These are phyloP conservation scores for Pseudoneurospora amorphoporcata DNA, from an alignment of 495 filamentous ascomycete genomes.

Conservation along the genomic window DNA sequence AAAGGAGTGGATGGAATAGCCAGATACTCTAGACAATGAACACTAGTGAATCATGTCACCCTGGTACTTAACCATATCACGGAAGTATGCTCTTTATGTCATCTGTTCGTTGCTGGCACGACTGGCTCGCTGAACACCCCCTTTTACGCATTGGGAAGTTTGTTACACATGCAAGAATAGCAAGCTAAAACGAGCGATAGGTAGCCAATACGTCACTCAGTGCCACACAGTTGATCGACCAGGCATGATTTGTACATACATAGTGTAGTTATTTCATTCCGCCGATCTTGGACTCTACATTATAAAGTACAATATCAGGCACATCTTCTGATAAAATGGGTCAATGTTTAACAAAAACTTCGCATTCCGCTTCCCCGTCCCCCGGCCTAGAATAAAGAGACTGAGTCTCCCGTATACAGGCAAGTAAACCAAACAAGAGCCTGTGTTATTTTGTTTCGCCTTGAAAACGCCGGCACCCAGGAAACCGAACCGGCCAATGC, in stretches of 20 bases:
- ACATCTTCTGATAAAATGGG: not conserved
- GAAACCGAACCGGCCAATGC: not conserved
- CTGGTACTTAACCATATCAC: not conserved
- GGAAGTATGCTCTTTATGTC: not conserved
- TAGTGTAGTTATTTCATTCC: not conserved
- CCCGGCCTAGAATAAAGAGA: too few relatives aligned
- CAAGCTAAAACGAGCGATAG: not conserved
- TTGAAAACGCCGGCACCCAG: not conserved
- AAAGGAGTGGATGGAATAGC: not conserved
- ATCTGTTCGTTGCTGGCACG: not conserved
- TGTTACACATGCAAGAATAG: not conserved
- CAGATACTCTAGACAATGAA: not conserved
- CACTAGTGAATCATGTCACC: not conserved
- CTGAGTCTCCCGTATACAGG: not conserved
- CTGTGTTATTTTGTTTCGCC: not conserved
- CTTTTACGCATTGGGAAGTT: not conserved
- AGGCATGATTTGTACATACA: not conserved
- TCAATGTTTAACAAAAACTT: not conserved
- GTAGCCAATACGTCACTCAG: not conserved
- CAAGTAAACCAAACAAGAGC: not conserved
- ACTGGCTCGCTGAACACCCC: not conserved
- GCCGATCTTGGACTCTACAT: not conserved
- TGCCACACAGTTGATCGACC: not conserved
- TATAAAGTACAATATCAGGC: not conserved
- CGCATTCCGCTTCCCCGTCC: not conserved